Evolutionary conservation across 2,329 filamentous ascomycete species (phyloP).

Genomic region (Colletotrichum theobromicola): DNA sequence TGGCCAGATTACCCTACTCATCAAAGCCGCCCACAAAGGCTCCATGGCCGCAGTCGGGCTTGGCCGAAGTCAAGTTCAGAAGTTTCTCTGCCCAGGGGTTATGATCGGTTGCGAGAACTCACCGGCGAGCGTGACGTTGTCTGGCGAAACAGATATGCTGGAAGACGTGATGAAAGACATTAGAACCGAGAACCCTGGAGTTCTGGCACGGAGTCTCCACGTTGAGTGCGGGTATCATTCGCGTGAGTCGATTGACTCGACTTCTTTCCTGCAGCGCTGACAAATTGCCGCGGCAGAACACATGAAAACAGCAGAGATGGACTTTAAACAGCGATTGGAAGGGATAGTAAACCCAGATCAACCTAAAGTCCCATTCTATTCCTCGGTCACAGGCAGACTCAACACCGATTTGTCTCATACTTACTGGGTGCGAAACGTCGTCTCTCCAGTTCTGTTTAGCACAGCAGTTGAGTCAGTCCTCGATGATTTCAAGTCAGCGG

Average conservation of each 20-base stretch:
- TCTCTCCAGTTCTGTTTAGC: constrained; percentile 47
- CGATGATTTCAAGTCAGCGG: constrained; percentile 12
- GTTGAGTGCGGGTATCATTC: constrained; percentile 62
- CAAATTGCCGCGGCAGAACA: neutral
- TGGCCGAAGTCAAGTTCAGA: constrained; percentile 29
- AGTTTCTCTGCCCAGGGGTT: constrained; percentile 35
- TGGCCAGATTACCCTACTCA: constrained; percentile 29
- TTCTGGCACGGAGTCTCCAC: constrained; percentile 53
- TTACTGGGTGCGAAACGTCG: constrained; percentile 52
- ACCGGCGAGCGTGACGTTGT: constrained; percentile 55
- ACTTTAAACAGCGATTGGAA: constrained; percentile 6
- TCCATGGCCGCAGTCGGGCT: constrained; percentile 62
- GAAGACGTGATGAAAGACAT: constrained; percentile 30
- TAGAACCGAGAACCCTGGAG: constrained; percentile 28
- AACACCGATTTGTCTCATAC: constrained; percentile 28
- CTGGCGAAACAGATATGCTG: constrained; percentile 26
- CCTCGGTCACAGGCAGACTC: constrained; percentile 6
- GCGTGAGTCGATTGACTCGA: neutral
- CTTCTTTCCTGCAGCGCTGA: neutral
- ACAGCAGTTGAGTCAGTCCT: constrained; percentile 28
- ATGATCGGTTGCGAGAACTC: constrained; percentile 54
- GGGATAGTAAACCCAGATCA: neutral
- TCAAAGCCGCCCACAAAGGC: constrained; percentile 34
- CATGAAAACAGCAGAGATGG: neutral
- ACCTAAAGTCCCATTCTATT: constrained; percentile 8